Evolutionary conservation across 1,284 basidiomycete species (phyloP).

Genomic region (Ceratobasidium sp.): DNA sequence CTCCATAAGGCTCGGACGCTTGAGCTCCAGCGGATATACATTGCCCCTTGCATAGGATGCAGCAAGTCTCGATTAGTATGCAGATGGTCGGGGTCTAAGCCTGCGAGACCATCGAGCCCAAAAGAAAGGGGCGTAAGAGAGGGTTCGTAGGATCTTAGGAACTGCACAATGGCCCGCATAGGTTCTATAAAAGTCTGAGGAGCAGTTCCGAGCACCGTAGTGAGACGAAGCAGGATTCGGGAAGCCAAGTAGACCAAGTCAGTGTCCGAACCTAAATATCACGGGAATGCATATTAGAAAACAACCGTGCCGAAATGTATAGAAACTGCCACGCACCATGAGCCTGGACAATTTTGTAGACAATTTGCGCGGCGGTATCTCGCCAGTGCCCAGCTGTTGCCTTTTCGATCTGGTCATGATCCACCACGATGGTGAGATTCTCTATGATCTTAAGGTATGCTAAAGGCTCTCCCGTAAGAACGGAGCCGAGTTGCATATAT

Average conservation of each 20-base stretch:
- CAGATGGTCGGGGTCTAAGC: neutral
- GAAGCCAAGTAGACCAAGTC: slow-evolving; percentile 2
- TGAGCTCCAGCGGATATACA: slow-evolving; percentile 3
- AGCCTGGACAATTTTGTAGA: slow-evolving; percentile 6
- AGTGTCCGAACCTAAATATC: slow-evolving; percentile 12
- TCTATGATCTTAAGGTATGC: slow-evolving; percentile 79
- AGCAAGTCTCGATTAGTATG: slow-evolving; percentile 30
- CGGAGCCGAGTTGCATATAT: slow-evolving; percentile 71
- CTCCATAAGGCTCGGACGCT: slow-evolving; percentile 20
- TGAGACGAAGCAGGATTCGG: slow-evolving; percentile 22
- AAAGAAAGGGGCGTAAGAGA: neutral
- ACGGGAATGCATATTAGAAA: neutral
- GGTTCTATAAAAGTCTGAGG: slow-evolving; percentile 2
- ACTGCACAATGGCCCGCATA: neutral
- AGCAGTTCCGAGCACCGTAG: neutral
- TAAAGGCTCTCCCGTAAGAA: slow-evolving; percentile 62
- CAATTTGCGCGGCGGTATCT: slow-evolving; percentile 30
- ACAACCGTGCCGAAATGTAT: neutral
- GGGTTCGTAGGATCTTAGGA: neutral
- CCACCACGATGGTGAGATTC: slow-evolving; percentile 67
- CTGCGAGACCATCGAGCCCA: neutral
- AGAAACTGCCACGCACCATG: slow-evolving; percentile 1
- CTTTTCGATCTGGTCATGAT: slow-evolving; percentile 48
- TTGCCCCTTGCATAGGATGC: slow-evolving; percentile 20
- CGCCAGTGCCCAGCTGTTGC: slow-evolving; percentile 49